Evolutionary conservation across 2,329 filamentous ascomycete genomes (phyloP), one percentile per base, ranked within the genome.

Genomic region (Beauveria pseudobassiana): DNA sequence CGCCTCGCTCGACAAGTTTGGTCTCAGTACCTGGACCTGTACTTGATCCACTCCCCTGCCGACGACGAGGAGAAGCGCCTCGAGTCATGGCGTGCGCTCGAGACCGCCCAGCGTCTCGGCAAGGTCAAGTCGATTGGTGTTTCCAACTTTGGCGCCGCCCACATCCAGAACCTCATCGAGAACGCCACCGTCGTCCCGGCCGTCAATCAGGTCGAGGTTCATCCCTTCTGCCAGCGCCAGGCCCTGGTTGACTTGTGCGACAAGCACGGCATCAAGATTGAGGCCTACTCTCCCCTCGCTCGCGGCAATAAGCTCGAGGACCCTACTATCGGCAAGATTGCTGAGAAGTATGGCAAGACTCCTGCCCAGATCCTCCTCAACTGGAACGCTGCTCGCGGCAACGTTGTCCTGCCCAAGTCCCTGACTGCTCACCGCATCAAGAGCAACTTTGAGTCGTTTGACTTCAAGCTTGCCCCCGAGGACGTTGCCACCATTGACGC

Each of bases 141-240:
- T 34, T 90, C 87, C 68, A 93, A 93, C 78, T 93, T 88, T 71
- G 90, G 89, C 0, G 82, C 89, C 53, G 69, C 73, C n/a, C 75
- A 87, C 67, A 71, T 87, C 18, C 78, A 85, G 71, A 69, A 74
- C n/a, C 74, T 87, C 34, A 74, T 87, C 1, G 67, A 80, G 67
- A 82, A 85, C 7, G 83, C 84, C 48, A 80, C 77, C 59, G 74
- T 89, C 59, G 70, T 78, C 0, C 90, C 90, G 0, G 86, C 83
- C 5, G 82, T 88, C 65, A 92, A 93, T 77, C 90, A 93, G 78
- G 87, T 93, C 68, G 90, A 93, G 77, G 85, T 85, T 66, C 88
- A 93, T 74, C 89, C 89, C 1, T 89, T 90, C 73, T 78, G 88
- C 63, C 86, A 87, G 72, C 87, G 87, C 69, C 77, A 78, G 40